Evolutionary conservation across 345 rosid species (phyloP), one percentile per base, ranked within the genome.

Genomic region (Camelina neglecta): DNA sequence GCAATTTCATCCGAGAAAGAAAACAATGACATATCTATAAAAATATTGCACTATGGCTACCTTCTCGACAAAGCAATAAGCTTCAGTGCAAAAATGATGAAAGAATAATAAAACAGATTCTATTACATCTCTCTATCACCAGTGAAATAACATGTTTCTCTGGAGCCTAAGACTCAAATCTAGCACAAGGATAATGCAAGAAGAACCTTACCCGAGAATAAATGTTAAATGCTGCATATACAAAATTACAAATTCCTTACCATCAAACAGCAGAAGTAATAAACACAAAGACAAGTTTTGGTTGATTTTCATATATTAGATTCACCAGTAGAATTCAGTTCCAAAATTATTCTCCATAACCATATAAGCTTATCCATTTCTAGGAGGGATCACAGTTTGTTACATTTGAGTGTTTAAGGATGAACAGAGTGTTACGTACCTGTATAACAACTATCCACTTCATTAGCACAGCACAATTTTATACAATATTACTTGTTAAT

Each of bases 81-180:
- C 21, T 33, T 48, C 1, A 21, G 2, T 31, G 4, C 67, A 44
- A 49, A 8, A 47, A 1, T 11, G 21, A 60, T 23, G 21, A 67
- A 13, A 13, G 50, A 55, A 29, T 16, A 24, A 38, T 11, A 18
- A 39, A 50, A 44, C 29, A 7, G 13, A 53, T 15, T 10, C 16
- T 71, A 24, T 35, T 71, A 21, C 2, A 48, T 11, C 13, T 20
- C 11, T 18, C 11, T 18, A 8, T 33, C 12, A 20, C 33, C 33
- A 11, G 31, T 35, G 66, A 45, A 33, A 21, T 35, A 71, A 31
- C 4, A 33, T 13, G 23, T 20, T 33, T 24, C 59, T 86, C 90
- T 85, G 65, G 54, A 83, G 86, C 89, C 86, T 86, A 87, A 63
- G 87, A 82, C 55, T 57, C 18, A 45, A 21, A 8, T 1, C 29